Evolutionary conservation across 1,284 basidiomycete species (phyloP).

Genomic region (Cutaneotrichosporon sp.): DNA sequence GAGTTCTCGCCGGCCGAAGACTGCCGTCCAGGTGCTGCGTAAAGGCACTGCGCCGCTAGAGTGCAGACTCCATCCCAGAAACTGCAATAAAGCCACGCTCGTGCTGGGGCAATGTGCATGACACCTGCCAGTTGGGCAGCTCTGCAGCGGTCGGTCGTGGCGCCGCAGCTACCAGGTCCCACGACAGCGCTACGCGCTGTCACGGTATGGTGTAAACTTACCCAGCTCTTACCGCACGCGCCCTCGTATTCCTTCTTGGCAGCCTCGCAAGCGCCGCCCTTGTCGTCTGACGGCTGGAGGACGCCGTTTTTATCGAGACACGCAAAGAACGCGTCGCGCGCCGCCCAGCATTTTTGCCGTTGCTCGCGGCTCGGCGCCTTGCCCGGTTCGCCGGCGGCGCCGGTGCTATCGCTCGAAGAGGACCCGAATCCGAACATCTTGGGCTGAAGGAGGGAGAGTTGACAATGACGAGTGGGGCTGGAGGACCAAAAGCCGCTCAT

Average conservation of each 20-base stretch:
- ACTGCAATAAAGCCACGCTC: too few relatives aligned
- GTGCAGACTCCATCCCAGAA: too few relatives aligned
- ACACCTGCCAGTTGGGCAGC: too few relatives aligned
- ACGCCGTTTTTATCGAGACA: conserved; percentile 45
- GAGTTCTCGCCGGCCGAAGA: too few relatives aligned
- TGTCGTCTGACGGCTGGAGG: conserved; percentile 32
- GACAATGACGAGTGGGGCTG: not conserved
- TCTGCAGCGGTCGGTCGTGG: too few relatives aligned
- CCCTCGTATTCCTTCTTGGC: conserved; percentile 41
- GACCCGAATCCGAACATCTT: conserved; percentile 9
- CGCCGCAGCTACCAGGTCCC: too few relatives aligned
- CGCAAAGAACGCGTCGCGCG: conserved; percentile 47
- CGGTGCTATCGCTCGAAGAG: not conserved
- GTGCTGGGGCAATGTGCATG: too few relatives aligned
- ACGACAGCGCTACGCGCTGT: too few relatives aligned
- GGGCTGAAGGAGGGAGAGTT: not conserved
- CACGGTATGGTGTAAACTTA: too few relatives aligned
- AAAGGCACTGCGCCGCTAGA: too few relatives aligned
- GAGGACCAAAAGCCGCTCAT: too few relatives aligned
- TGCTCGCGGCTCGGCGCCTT: conserved; percentile 45
- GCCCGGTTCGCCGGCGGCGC: conserved; percentile 4
- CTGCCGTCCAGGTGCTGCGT: too few relatives aligned
- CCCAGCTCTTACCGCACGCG: conserved; percentile 49
- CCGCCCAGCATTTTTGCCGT: conserved; percentile 46
- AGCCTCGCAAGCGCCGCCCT: conserved; percentile 29